Conservation (phyloP, 2,329 filamentous ascomycete species). For the Botrytis elliptica region DNA sequence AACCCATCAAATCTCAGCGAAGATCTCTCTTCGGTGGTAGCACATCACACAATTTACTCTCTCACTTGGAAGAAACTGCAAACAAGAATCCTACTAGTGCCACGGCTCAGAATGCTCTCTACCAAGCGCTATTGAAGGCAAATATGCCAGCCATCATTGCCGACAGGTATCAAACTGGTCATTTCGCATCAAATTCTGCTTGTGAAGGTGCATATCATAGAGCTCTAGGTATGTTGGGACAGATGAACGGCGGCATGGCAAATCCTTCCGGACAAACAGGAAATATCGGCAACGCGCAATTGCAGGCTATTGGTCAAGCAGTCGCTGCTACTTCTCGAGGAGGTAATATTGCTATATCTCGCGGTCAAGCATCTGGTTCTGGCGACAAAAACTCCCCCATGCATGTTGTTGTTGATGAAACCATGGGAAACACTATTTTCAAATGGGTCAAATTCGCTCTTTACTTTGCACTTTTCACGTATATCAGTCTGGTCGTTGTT, state of each 20-base stretch:
- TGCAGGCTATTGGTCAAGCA: constrained; percentile 79
- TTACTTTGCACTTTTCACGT: constrained; percentile 74
- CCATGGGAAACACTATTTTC: constrained; percentile 74
- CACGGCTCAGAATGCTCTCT: constrained; percentile 88
- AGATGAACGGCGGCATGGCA: constrained; percentile 37
- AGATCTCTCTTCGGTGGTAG: constrained; percentile 34
- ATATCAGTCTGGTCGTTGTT: constrained; percentile 75
- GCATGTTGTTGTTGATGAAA: constrained; percentile 94
- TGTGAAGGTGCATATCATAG: constrained; percentile 78
- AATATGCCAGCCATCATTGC: constrained; percentile 93
- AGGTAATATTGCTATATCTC: constrained; percentile 57
- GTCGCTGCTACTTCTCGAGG: constrained; percentile 70
- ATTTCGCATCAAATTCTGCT: constrained; percentile 76
- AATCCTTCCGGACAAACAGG: constrained; percentile 33
- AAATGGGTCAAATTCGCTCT: constrained; percentile 88
- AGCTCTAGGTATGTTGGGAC: constrained; percentile 64
- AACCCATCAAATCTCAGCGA: constrained; percentile 25
- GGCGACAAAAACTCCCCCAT: constrained; percentile 82
- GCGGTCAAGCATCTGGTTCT: constrained; percentile 51
- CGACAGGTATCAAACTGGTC: constrained; percentile 82
- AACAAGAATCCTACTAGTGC: constrained; percentile 90
- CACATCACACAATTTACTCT: constrained; percentile 62
- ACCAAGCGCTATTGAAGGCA: constrained; percentile 83
- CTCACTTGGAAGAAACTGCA: constrained; percentile 83
- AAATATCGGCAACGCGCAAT: constrained; percentile 57